Base-by-base conservation (phyloP, 2,329 filamentous ascomycete genomes). In the Ophiosphaerella narmari region DNA sequence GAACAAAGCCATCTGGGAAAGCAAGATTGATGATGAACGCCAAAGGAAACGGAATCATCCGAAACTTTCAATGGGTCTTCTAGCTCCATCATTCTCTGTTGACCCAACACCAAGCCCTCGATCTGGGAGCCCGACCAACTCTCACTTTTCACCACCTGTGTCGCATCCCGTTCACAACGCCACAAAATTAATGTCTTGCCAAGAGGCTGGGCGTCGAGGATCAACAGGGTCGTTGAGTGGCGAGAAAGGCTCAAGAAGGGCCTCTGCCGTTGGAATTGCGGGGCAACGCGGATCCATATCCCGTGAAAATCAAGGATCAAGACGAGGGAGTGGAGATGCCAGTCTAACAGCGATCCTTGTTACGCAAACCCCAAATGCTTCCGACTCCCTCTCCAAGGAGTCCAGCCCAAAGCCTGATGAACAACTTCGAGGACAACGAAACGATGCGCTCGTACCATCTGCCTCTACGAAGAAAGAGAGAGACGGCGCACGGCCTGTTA, bases 1-100 rank as follows among this genome's bases (percentile, higher is more conserved):
- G 50, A 97, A 97, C 73, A 89, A 88, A 71, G 74, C 76, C 2
- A 79, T 87, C 5, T 97, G 95, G 82, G 83, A 90, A 60, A 76
- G 76, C 40, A 85, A 82, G 56, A 83, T 93, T 36, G 78, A 82
- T 33, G 78, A 86, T 42, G 87, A 88, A 59, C 84, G 86, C 66
- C 77, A 79, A 33, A 80, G 74, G 39, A 76, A 77, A 61, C 76
- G 52, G 55, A 74, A 60, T 55, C 67, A 52, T 9, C 55, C 64
- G 14, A 58, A 51, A 32, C 52, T 70, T 34, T 50, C 59, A 13
- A 47, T 72, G 7, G 63, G 62, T 1, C 44, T 66, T 7, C 49
- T 64, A 8, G 41, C 61, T 13, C 60, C 63, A 14, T 47, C 53
- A 2, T 69, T 65, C 36, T 41, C 60, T 5, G 39, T 44, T 11